Evolutionary conservation across 768 basidiomycete genomes (phyloP).

Genomic region (Tulasnella calospora): DNA sequence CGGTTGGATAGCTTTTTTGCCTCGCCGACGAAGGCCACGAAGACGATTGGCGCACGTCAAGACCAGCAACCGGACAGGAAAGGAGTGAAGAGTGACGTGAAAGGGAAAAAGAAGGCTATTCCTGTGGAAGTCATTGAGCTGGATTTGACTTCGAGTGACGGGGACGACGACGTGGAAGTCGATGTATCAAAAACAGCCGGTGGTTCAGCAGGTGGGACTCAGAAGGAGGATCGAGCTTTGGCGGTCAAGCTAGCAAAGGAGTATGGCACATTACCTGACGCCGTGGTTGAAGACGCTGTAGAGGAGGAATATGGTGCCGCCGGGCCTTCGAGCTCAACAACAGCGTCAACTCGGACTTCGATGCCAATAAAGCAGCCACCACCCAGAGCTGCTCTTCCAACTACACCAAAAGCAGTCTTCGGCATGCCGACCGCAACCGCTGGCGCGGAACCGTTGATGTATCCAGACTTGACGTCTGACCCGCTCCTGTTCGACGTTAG

Average conservation of each 20-base stretch:
- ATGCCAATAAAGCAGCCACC: not conserved
- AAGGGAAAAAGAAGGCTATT: not conserved
- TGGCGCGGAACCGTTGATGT: not conserved
- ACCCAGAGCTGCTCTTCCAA: not conserved
- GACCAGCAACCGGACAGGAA: not conserved
- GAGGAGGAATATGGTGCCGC: not conserved
- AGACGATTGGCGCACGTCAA: not conserved
- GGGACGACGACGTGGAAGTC: not conserved
- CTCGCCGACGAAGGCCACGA: not conserved
- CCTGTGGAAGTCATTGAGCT: not conserved
- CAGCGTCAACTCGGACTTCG: not conserved
- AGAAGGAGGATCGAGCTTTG: not conserved
- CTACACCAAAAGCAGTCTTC: not conserved
- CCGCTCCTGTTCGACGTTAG: constrained; percentile 45
- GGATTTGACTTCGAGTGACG: not conserved
- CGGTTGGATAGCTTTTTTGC: not conserved
- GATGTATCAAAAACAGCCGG: not conserved
- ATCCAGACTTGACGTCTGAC: constrained; percentile 37
- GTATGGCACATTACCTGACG: not conserved
- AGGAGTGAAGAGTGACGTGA: not conserved
- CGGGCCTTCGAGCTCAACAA: not conserved
- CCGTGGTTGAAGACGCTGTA: not conserved
- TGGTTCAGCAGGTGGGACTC: not conserved
- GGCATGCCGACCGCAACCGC: not conserved
- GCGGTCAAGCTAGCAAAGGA: not conserved